Conservation (phyloP, 1,284 basidiomycete genomes). For the Rhodotorula sp. region DNA sequence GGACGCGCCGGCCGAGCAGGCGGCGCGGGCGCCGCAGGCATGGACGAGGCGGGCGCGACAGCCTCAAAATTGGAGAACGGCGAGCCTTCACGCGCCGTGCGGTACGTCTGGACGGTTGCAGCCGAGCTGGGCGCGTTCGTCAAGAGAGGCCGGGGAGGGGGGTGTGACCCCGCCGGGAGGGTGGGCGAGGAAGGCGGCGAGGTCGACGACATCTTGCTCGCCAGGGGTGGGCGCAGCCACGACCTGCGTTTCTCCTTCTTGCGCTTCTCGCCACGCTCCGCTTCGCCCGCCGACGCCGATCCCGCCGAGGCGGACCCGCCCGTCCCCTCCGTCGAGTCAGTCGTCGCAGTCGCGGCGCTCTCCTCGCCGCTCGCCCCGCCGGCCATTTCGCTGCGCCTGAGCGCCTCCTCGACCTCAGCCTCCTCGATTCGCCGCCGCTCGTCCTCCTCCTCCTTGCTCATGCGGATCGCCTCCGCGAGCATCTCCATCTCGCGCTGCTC, state of each 20-base stretch:
- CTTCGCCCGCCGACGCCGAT: neutral
- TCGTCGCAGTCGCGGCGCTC: neutral
- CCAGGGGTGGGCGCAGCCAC: conserved; percentile 27
- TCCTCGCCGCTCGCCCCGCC: neutral
- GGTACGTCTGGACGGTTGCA: neutral
- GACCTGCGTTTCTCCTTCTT: conserved; percentile 1
- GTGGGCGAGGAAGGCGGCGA: conserved; percentile 10
- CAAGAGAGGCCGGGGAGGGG: neutral
- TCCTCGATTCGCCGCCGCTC: conserved; percentile 12
- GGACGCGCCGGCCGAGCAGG: neutral
- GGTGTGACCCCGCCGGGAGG: neutral
- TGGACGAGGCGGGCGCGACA: neutral
- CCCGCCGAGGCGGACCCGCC: neutral
- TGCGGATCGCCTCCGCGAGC: conserved; percentile 35
- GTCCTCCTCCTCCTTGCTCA: conserved; percentile 34
- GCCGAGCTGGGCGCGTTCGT: neutral
- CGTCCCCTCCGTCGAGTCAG: neutral
- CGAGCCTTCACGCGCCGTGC: conserved; percentile 2
- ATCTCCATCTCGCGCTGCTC: conserved; percentile 35
- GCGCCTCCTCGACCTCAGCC: conserved; percentile 10
- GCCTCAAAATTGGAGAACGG: conserved; percentile 11
- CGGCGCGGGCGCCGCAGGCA: neutral
- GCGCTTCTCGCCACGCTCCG: neutral
- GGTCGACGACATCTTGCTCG: conserved; percentile 7
- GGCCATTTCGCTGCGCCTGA: conserved; percentile 1